A percentile compares a stretch with the other conserved stretches of the same genome.
phyloP scores from a whole-genome alignment of 208 protist species.

The Trypanosoma scelopori region DNA sequence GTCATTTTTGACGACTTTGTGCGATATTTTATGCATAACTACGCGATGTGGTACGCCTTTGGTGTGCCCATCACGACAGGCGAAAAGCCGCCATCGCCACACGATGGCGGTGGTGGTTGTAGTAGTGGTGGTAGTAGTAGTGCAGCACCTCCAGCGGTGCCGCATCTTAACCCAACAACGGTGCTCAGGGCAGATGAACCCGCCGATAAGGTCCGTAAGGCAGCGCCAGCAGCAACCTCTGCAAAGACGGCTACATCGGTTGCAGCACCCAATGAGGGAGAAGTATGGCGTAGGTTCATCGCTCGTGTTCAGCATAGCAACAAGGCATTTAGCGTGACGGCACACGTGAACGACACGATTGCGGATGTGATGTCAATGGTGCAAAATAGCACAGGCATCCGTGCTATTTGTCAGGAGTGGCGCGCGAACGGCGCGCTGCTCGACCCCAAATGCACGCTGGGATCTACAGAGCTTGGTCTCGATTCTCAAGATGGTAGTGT shows the following conservation, averaged over 20 bases:
- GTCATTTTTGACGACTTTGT: constrained; percentile 72
- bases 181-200: neutral
- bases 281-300: constrained; percentile 53
- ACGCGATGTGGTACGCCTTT: constrained; percentile 73
- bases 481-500: constrained; percentile 23
- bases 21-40: constrained; percentile 72
- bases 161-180: neutral
- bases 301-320: constrained; percentile 55
- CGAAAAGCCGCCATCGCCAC: neutral
- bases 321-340: constrained; percentile 85
- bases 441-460: constrained; percentile 42
- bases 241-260: neutral
- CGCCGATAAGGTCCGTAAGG: neutral
- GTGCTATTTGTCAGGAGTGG: constrained; percentile 75
- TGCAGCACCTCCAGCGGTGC: no score
- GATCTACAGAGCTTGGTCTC: constrained; percentile 64
- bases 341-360: constrained; percentile 73
- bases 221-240: constrained; percentile 40
- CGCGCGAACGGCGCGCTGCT: constrained; percentile 34
- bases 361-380: constrained; percentile 82
- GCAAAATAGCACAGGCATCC: constrained; percentile 71
- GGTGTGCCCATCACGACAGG: constrained; percentile 57
- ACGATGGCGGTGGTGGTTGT: neutral
- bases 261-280: constrained; percentile 3
- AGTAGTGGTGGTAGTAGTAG: constrained; percentile 27